Evolutionary conservation across 768 basidiomycete genomes (phyloP).

Genomic region (Trametes maxima): DNA sequence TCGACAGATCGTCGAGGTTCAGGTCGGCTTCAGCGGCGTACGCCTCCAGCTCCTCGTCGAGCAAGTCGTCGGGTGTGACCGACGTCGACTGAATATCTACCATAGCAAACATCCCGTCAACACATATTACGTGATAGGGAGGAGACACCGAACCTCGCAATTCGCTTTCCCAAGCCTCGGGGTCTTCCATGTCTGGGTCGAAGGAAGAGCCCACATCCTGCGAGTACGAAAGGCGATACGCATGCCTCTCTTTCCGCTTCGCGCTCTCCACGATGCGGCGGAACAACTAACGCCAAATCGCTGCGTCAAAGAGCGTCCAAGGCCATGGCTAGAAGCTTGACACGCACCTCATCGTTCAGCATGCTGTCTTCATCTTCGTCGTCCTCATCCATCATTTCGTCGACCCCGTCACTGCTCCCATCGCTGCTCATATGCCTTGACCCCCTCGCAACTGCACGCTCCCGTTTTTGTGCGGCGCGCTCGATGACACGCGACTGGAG

Average conservation of each 20-base stretch:
- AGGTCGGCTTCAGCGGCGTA: slow-evolving; percentile 56
- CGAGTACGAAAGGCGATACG: slow-evolving; percentile 65
- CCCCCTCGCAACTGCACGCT: slow-evolving; percentile 42
- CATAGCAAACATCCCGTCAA: background rate
- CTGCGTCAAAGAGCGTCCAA: background rate
- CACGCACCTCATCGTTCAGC: slow-evolving; percentile 63
- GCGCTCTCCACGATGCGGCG: slow-evolving; percentile 62
- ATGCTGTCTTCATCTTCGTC: slow-evolving; percentile 59
- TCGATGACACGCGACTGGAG: slow-evolving; percentile 65
- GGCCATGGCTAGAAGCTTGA: background rate
- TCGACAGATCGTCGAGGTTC: slow-evolving; percentile 32
- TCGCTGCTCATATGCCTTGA: slow-evolving; percentile 38
- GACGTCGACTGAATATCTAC: slow-evolving; percentile 22
- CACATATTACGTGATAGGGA: background rate
- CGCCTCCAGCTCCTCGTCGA: slow-evolving; percentile 58
- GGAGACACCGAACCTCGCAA: slow-evolving; percentile 41
- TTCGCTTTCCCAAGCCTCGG: slow-evolving; percentile 60
- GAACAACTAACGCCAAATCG: slow-evolving; percentile 53
- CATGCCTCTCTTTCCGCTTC: slow-evolving; percentile 49
- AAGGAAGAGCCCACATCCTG: slow-evolving; percentile 75
- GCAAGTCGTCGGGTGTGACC: slow-evolving; percentile 47
- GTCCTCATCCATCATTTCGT: slow-evolving; percentile 55
- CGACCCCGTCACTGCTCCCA: slow-evolving; percentile 53
- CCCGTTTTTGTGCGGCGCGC: slow-evolving; percentile 58
- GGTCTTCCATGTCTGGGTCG: slow-evolving; percentile 72